A percentile compares a stretch with the other conserved stretches of the same genome.
Evolutionary conservation across 805 yeast species (phyloP).

Genomic region (Diddensiella transvaalensis): DNA sequence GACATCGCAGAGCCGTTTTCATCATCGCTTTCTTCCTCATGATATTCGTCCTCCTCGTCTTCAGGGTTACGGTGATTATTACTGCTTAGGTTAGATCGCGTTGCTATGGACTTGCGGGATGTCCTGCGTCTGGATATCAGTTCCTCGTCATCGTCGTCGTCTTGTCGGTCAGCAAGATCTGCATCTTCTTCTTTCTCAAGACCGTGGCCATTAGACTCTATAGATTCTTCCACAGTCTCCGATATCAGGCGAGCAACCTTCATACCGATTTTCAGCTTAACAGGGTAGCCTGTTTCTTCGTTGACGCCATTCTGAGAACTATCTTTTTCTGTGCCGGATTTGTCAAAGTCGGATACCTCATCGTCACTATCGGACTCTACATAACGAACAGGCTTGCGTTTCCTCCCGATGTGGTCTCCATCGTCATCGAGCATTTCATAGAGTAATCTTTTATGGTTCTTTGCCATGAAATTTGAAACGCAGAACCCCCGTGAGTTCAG

Average conservation of each 20-base stretch:
- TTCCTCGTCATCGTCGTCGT: slow-evolving; percentile 9
- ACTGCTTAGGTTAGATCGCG: neutral
- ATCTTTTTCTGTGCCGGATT: slow-evolving; percentile 3
- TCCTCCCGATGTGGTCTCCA: slow-evolving; percentile 6
- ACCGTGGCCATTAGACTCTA: neutral
- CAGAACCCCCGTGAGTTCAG: no score
- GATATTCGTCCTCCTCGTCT: slow-evolving; percentile 13
- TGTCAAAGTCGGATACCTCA: slow-evolving; percentile 2
- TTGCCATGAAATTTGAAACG: neutral
- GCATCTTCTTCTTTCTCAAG: neutral
- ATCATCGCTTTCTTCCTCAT: slow-evolving; percentile 12
- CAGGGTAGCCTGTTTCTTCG: slow-evolving; percentile 13
- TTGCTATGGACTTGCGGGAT: slow-evolving; percentile 3
- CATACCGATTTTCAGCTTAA: slow-evolving; percentile 20
- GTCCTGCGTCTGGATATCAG: slow-evolving; percentile 1
- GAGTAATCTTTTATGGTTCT: slow-evolving; percentile 1
- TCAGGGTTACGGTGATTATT: neutral
- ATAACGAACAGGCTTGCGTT: slow-evolving; percentile 12
- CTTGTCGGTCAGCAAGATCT: slow-evolving; percentile 7
- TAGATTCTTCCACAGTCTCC: neutral
- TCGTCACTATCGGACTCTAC: slow-evolving; percentile 17
- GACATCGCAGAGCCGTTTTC: slow-evolving; percentile 3
- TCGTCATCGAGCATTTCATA: neutral
- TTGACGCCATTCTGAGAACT: neutral
- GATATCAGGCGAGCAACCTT: neutral